Base-by-base conservation (phyloP, 257 asterid genomes). In the Verbascum thapsus region DNA sequence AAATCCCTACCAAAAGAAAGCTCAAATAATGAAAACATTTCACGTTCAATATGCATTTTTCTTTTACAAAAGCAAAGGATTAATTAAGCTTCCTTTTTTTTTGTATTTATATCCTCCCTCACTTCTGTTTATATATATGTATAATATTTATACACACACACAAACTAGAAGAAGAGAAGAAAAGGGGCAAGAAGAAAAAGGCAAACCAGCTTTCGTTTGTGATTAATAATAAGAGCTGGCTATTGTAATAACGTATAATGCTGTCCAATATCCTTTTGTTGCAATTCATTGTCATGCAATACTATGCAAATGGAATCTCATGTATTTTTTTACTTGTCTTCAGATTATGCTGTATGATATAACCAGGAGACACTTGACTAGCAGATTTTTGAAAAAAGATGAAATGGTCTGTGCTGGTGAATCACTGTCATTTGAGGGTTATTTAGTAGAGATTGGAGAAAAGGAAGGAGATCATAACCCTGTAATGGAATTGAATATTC, bases 381-480 rank as follows among this genome's bases (percentile, higher is more conserved):
- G 86, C 82, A 81, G 79, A 75, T 85, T 87, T 77, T 77, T 87
- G 72, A 87, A 76, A 69, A 80, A 71, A 67, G 80, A 82, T 73
- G 97, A 85, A 74, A 35, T 42, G 13, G 76, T 90, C 65, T 50
- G 61, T 61, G 74, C 85, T 72, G 97, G 97, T 47, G 79, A 74
- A 79, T 78, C 88, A 8, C 69, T 90, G 20, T 38, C 69, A 41
- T 68, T 88, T 68, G 94, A 80, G 20, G 88, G 94, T 51, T 77
- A 85, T 78, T 67, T 82, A 64, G 95, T 85, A 23, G 95, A 90
- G 51, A 73, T 90, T 63, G 97, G 85, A 69, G 88, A 80, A 70
- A 55, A 58, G 47, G 83, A 78, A 77, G 79, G 51, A 59, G 83
- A 68, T 57, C 68, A 66, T 38, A 80, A 77, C 58, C 76, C 78